Evolutionary conservation across 345 rosid genomes (phyloP).

Genomic region (Pelargonium nanum): DNA sequence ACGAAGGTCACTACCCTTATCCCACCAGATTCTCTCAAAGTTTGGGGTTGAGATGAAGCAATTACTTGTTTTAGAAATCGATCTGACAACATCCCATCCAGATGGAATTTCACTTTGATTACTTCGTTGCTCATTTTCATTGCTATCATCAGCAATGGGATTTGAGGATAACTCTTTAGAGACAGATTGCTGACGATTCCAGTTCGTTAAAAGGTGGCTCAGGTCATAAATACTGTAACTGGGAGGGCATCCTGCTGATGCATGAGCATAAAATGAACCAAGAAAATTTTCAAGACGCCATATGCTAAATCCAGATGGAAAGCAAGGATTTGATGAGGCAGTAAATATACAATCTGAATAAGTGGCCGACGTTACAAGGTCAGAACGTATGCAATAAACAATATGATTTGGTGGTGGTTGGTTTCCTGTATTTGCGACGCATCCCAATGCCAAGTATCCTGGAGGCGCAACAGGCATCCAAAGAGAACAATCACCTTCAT

Average conservation of each 20-base stretch:
- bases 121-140: conserved; percentile 32
- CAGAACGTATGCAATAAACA: conserved; percentile 87
- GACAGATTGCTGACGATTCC: conserved; percentile 33
- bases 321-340: conserved; percentile 32
- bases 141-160: conserved; percentile 21
- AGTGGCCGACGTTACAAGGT: conserved; percentile 78
- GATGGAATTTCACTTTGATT: conserved; percentile 47
- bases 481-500: conserved; percentile 60
- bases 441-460: conserved; percentile 81
- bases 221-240: conserved; percentile 46
- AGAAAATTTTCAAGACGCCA: conserved; percentile 92
- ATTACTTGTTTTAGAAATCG: conserved; percentile 58
- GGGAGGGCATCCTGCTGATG: conserved; percentile 52
- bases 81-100: conserved; percentile 74
- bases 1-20: conserved; percentile 83
- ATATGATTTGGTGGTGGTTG: conserved; percentile 72
- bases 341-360: conserved; percentile 76
- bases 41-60: conserved; percentile 67
- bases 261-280: conserved; percentile 81
- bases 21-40: conserved; percentile 98
- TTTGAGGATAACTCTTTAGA: conserved; percentile 30
- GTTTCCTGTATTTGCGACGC: conserved; percentile 74
- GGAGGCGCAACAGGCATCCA: conserved; percentile 96
- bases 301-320: conserved; percentile 73
- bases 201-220: conserved; percentile 72